These are phyloP conservation scores for Eimeria tenella DNA, from an alignment of 169 alveolate genomes.

Conservation along the genomic window DNA sequence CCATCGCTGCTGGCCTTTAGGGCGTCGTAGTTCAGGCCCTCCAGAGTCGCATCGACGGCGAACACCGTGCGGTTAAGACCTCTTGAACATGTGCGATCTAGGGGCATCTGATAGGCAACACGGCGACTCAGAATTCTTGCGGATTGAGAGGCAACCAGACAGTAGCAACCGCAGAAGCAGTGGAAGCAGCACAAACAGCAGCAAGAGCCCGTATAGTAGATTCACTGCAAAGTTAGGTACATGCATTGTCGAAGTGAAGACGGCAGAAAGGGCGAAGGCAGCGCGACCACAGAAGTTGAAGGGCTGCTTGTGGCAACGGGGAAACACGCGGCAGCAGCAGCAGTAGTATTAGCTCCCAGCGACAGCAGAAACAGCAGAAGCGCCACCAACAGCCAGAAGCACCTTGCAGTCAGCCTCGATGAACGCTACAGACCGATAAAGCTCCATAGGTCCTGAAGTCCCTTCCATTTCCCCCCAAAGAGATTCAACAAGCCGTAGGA, in stretches of 20 bases:
- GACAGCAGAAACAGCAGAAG: background rate
- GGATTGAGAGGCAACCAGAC: background rate
- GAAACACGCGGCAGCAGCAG: background rate
- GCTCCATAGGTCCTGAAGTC: slow-evolving; percentile 4
- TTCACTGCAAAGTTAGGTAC: background rate
- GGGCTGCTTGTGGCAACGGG: background rate
- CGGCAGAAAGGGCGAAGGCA: background rate
- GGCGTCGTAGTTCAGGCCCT: slow-evolving; percentile 57
- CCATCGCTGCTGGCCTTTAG: slow-evolving; percentile 18
- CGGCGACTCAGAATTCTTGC: background rate
- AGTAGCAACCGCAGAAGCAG: background rate
- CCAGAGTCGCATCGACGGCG: slow-evolving; percentile 62
- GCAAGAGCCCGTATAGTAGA: background rate
- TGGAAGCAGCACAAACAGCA: background rate
- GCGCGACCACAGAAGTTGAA: background rate
- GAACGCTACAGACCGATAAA: slow-evolving; percentile 63
- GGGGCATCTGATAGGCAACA: slow-evolving; percentile 9
- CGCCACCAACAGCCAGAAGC: background rate
- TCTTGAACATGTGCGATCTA: slow-evolving; percentile 79
- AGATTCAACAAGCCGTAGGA: slow-evolving; percentile 21
- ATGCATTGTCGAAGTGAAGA: background rate
- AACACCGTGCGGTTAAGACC: slow-evolving; percentile 74
- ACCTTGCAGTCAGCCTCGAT: slow-evolving; percentile 77
- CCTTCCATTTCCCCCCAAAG: slow-evolving; percentile 34
- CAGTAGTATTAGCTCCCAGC: background rate